Evolutionary conservation across 2,329 filamentous ascomycete species (phyloP).

Genomic region (Cryoendolithus antarcticus): DNA sequence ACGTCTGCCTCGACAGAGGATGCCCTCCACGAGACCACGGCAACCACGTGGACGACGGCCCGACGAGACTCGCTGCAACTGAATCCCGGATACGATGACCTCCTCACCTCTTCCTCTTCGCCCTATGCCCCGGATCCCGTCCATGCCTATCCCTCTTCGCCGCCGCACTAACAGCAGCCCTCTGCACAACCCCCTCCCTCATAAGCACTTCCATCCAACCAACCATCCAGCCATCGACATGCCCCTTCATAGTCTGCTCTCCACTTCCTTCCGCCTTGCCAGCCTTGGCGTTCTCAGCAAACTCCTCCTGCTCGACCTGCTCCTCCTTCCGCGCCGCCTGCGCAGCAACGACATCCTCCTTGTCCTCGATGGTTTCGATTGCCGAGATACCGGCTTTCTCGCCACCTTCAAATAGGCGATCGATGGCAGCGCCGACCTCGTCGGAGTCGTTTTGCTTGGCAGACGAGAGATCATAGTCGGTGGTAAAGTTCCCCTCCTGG

Average conservation of each 20-base stretch:
- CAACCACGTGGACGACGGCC: no score
- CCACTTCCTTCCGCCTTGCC: conserved; percentile 31
- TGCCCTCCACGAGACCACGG: no score
- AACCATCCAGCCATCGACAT: conserved; percentile 51
- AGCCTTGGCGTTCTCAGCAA: conserved; percentile 34
- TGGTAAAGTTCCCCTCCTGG: conserved; percentile 95
- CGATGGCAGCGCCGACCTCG: conserved; percentile 70
- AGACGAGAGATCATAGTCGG: conserved; percentile 51
- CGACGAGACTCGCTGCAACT: not conserved
- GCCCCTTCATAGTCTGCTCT: conserved; percentile 48
- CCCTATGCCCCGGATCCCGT: conserved; percentile 24
- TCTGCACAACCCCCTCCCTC: conserved; percentile 6
- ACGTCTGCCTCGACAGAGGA: no score
- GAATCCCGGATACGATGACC: no score
- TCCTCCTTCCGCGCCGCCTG: conserved; percentile 77
- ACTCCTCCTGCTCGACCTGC: conserved; percentile 74
- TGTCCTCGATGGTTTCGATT: conserved; percentile 82
- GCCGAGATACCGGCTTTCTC: conserved; percentile 54
- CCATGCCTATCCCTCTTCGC: conserved; percentile 24
- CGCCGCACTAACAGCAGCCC: conserved; percentile 3
- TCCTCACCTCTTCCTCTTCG: conserved; percentile 20
- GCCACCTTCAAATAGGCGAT: conserved; percentile 61
- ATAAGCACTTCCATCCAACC: conserved; percentile 18
- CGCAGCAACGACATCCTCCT: conserved; percentile 80
- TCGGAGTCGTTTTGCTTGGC: conserved; percentile 44